Base-by-base conservation (phyloP, 768 basidiomycete genomes). In the Mycena indigotica region DNA sequence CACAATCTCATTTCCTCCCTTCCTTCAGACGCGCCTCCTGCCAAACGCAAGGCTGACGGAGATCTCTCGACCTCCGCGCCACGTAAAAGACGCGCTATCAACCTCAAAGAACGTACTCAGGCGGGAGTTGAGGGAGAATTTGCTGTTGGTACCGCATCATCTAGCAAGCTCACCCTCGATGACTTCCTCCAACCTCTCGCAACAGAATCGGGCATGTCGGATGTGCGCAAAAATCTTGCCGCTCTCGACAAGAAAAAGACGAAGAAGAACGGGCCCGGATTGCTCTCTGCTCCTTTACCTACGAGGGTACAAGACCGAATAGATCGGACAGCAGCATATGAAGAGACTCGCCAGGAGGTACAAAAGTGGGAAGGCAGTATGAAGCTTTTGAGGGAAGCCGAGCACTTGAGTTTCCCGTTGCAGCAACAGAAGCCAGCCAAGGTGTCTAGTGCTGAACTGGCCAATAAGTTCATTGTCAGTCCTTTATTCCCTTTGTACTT, bases 281-380 rank as follows among this genome's bases (percentile, higher is more conserved):
- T 0, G 46, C 78, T 96, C 5, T 75, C 92, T 3, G 93, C 92
- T 0, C 96, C 96, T 0, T 76, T 99, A 0, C 93, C 93, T 8
- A 86, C 88, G 21, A 83, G 94, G 28, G 84, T 88, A 0, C 92
- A 97, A 69, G 95, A 97, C 59, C 87, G 91, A 41, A 75, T 98
- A 1, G 93, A 97, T 64, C 87, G 96, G 49, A 87, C 94, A 68
- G 96, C 95, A 6, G 96, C 96, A 0, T 97, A 96, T 69, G 94
- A 95, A 66, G 83, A 91, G 72, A 98, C 95, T 3, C 93, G 92
- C 69, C 82, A 84, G 60, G 95, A 98, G 70, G 89, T 96, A 2
- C 85, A 91, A 61, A 97, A 96, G 76, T 98, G 96, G 97, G 84
- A 84, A 25, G 86, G 84, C 4, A 91, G 93, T 3, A 96, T 98